phyloP scores from a whole-genome alignment of 805 yeast species.

The Candida cerambycidarum region DNA sequence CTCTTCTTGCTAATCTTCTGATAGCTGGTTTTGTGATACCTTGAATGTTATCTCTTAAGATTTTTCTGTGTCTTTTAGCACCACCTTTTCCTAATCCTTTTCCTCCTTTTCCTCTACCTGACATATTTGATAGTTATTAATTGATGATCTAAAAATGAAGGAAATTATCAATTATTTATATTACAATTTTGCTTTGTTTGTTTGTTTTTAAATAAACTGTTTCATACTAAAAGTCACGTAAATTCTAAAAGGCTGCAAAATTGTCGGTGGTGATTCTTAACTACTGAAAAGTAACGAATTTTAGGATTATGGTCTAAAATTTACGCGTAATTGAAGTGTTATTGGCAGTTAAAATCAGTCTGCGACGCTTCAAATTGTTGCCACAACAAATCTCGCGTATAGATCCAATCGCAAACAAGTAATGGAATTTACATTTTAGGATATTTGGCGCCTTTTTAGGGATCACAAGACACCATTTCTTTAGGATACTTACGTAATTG shows the following conservation, averaged over 20 bases:
- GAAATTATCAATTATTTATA: conserved; percentile 3
- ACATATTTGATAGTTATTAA: conserved; percentile 51
- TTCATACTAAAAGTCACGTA: conserved; percentile 3
- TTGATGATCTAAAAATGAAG: conserved; percentile 5
- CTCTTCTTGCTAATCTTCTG: conserved; percentile 99
- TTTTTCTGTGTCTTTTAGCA: conserved; percentile 99
- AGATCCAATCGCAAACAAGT: background rate
- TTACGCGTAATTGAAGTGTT: background rate
- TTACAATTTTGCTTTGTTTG: background rate
- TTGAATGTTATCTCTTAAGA: conserved; percentile 97
- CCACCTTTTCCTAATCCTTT: conserved; percentile 99
- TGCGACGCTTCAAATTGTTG: background rate
- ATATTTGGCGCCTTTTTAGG: background rate
- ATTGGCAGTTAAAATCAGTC: background rate
- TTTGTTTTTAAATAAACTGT: background rate
- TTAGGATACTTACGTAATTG: background rate
- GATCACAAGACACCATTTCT: background rate
- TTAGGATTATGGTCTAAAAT: background rate
- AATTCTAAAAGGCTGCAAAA: conserved; percentile 3
- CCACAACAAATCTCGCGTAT: conserved; percentile 5
- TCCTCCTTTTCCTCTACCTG: conserved; percentile 99
- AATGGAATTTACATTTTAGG: background rate
- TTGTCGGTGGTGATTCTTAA: too few species aligned
- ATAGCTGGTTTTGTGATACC: conserved; percentile 99
- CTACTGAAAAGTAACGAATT: background rate